Evolutionary conservation across 1,284 basidiomycete species (phyloP).

Genomic region (Trichosporon inkin): DNA sequence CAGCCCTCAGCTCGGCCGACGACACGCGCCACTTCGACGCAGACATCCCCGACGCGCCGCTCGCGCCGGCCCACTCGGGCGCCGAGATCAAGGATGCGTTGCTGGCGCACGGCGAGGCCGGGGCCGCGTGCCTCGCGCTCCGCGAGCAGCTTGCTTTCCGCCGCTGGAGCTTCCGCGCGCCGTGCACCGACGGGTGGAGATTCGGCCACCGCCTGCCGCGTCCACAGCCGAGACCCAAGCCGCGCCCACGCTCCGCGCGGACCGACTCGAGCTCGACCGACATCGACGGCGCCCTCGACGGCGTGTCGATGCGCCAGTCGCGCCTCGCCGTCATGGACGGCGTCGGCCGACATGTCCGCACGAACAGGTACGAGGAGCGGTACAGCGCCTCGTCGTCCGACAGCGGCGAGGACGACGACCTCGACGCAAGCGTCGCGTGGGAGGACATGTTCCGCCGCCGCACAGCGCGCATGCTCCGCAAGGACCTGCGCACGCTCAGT

Average conservation of each 20-base stretch:
- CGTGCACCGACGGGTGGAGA: background rate
- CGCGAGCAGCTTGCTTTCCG: slow-evolving; percentile 63
- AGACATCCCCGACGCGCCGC: slow-evolving; percentile 85
- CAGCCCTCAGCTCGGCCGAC: slow-evolving; percentile 69
- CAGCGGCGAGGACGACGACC: background rate
- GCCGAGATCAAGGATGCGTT: slow-evolving; percentile 81
- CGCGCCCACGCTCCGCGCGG: background rate
- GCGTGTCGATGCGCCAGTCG: background rate
- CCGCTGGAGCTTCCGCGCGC: slow-evolving; percentile 41
- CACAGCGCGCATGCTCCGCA: background rate
- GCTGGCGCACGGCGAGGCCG: slow-evolving; percentile 75
- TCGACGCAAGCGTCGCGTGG: background rate
- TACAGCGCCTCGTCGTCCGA: background rate
- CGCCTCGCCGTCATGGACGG: background rate
- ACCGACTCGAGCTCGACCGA: background rate
- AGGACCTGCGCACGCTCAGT: background rate
- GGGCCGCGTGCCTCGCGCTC: slow-evolving; percentile 77
- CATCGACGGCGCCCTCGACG: background rate
- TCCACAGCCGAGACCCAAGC: background rate
- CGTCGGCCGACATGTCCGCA: background rate
- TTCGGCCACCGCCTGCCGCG: background rate
- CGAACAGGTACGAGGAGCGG: slow-evolving; percentile 7
- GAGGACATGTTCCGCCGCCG: background rate
- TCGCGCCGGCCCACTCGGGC: slow-evolving; percentile 81
- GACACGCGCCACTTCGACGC: slow-evolving; percentile 89